Conservation (phyloP, 176 grass and related monocot species). For the Phoenix roebelenii region DNA sequence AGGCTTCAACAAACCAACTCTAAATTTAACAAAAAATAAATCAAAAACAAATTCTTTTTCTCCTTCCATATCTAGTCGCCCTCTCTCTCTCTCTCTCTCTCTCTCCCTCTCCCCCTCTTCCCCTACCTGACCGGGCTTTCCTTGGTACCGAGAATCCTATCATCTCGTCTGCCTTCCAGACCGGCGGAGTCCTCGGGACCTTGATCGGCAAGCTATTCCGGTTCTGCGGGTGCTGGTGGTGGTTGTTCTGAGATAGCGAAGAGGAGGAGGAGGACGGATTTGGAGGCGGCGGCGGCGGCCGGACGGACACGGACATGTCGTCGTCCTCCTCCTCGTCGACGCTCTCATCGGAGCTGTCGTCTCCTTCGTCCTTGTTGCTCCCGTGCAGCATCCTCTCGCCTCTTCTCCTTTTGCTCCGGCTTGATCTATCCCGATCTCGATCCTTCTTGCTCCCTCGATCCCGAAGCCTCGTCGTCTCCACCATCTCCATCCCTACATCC, state of each 20-base stretch:
- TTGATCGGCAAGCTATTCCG: slow-evolving; percentile 40
- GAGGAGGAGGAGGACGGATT: slow-evolving; percentile 17
- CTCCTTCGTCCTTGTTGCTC: slow-evolving; percentile 30
- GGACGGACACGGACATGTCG: slow-evolving; percentile 38
- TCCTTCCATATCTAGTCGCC: no score
- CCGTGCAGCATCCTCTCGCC: not conserved
- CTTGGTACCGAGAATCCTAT: slow-evolving; percentile 88
- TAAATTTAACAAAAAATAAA: not conserved
- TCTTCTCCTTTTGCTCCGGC: slow-evolving; percentile 8
- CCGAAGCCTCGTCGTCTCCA: slow-evolving; percentile 3
- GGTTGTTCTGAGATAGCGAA: slow-evolving; percentile 30
- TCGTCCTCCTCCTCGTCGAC: slow-evolving; percentile 59
- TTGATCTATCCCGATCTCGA: slow-evolving; percentile 7
- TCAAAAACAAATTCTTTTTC: not conserved
- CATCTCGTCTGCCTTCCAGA: slow-evolving; percentile 86
- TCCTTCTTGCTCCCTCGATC: slow-evolving; percentile 2
- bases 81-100: not conserved
- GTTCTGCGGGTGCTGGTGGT: slow-evolving; percentile 37
- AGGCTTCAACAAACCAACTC: slow-evolving; percentile 3
- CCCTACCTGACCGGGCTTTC: slow-evolving; percentile 78
- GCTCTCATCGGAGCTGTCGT: slow-evolving; percentile 85
- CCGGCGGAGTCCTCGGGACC: slow-evolving; percentile 24
- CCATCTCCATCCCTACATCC: slow-evolving; percentile 12
- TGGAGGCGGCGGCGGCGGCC: slow-evolving; percentile 41
- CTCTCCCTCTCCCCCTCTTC: not conserved